Base-by-base conservation (phyloP, 2,329 filamentous ascomycete species). In the Cadophora luteo-olivacea region DNA sequence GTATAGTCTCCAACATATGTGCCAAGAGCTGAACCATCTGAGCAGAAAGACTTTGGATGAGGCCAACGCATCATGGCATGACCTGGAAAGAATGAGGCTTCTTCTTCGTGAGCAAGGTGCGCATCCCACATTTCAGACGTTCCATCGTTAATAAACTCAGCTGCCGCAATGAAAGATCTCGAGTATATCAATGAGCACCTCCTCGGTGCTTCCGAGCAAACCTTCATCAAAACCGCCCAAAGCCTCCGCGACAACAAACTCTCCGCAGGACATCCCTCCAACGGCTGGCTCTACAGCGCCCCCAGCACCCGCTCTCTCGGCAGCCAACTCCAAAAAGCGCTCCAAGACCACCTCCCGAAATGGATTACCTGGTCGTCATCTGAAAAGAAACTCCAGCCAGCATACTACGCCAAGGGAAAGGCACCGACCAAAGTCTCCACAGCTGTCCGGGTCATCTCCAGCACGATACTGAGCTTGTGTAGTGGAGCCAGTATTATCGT, bases 111-210 rank as follows among this genome's bases (percentile, higher is more conserved):
- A 33, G 19, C 52, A 55, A 33, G 52, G 52, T 55, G 33, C 25
- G 24, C 11, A 0, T 7, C 52, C 9, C 29, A 9, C 3, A 7
- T 9, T 14, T 55, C 52, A 55, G 16, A 33, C 7, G 2, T 14
- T 7, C 6, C 16, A 32, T 29, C 14, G 5, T 29, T 55, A 55
- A 55, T 29, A 4, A 14, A 14, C 16, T 14, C 25, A 55, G 52
- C 52, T 32, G 25, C 16, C 19, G 52, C 52, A 3, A 55, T 55
- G 52, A 55, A 33, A 55, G 52, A 55, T 9, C 52, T 55, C 16
- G 52, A 55, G 52, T 55, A 55, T 55, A 55, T 55, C 29, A 55
- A 55, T n/a, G 52, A 55, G n/a, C 52, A 55, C 29, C 52, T 55
- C 11, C 52, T 55, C 14, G 52, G 52, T 32, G 19, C 24, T 33